Base-by-base conservation (phyloP, 2,329 filamentous ascomycete genomes). In the Colletotrichum lindemuthianum region DNA sequence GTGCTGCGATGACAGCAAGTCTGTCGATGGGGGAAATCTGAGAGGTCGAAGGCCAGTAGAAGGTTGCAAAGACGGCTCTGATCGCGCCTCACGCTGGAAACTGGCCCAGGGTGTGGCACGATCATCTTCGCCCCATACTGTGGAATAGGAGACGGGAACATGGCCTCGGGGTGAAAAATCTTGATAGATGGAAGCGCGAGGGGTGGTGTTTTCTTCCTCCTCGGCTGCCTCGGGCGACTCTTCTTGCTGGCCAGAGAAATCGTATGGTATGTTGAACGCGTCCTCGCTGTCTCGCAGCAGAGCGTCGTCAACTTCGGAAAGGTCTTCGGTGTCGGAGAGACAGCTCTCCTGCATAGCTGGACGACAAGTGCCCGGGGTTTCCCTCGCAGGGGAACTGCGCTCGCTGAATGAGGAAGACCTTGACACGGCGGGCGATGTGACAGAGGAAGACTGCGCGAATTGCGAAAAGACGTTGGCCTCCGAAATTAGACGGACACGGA, bases 391-490 rank as follows among this genome's bases (percentile, higher is more conserved):
- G 11, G 71, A 69, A 16, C 68, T 68, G 15, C 70, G 72, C 43
- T 69, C 75, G 36, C 73, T 70, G 32, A 76, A 69, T 8, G 76
- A 72, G 6, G 82, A 74, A 7, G 85, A 86, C 52, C 77, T 78
- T 5, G 81, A 80, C 63, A 82, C 79, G 6, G 79, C 76, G 2
- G 89, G 88, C 2, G 88, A 90, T 6, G 84, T 83, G 11, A 76
- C 69, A 4, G 79, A 80, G 4, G 79, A 75, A 4, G 86, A 86
- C 45, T 82, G 82, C 10, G 84, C 84, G 43, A 90, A 75, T 9
- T 82, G 82, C 4, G 88, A 86, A 63, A 92, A 91, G 43, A 88
- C 83, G 50, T 87, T 88, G 15, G 88, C 86, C 69, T 92, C 89
- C 3, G 89, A 90, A 44, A 92, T 87, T 34, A 92, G 74, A 68